Evolutionary conservation across 768 basidiomycete species (phyloP), one percentile per base, ranked within the genome.

Genomic region (Suillus brevipes): DNA sequence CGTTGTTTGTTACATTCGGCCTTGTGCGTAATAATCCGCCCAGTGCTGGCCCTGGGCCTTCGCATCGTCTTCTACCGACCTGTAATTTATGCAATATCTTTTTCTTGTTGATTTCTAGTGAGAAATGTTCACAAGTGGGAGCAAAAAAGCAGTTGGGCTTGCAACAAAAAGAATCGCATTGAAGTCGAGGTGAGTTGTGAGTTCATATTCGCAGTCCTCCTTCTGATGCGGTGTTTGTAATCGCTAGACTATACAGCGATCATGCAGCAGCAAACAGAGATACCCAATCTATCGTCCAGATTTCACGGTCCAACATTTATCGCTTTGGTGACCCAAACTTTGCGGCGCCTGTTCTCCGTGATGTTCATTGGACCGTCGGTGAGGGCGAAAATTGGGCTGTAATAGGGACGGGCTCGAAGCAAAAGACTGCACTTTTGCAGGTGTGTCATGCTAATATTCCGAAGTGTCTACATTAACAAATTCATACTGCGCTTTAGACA

Each of bases 341-440:
- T 25, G 76, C 79, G 2, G 63, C 69, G 5, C 86, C 87, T 16
- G 79, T 87, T 6, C 80, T 90, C 67, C 81, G 75, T 0, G 78
- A 83, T 64, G 72, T 90, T 1, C 72, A 81, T 16, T 91, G 90
- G 90, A 84, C 80, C 7, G 80, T 90, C 0, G 75, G 81, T 28
- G 81, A 88, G 23, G 82, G 82, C 34, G 85, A 93, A 71, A 86
- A 82, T 18, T 94, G 93, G 93, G 92, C 89, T 0, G 81, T 94
- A 10, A 81, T 94, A 5, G 87, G 88, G 1, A 84, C 86, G 36
- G 85, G 85, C 1, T 83, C 86, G 23, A 85, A 87, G 25, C 85
- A 87, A 66, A 91, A 90, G 67, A 77, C 83, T 0, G 78, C 80
- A 0, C 63, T 92, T 16, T 83, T 94, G 65, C 86, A 90, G 81